Conservation (phyloP, 176 grass and related monocot genomes). For the Cymbopogon citratus region DNA sequence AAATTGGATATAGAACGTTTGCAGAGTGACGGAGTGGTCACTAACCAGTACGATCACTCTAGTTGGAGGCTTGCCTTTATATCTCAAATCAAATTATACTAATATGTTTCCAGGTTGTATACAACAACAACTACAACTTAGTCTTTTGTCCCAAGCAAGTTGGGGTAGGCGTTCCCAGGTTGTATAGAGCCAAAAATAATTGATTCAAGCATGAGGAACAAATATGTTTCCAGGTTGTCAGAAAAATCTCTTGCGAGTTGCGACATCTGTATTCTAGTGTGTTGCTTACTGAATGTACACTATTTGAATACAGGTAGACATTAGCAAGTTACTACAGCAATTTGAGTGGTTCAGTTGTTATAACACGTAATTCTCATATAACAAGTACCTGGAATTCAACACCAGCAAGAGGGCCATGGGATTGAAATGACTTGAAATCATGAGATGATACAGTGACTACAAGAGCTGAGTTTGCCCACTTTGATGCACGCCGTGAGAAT, state of each 20-base stretch:
- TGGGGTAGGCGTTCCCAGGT: no score
- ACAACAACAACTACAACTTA: no score
- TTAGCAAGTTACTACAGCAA: background rate
- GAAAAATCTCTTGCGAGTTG: background rate
- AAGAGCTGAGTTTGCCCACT: constrained; percentile 94
- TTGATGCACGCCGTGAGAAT: constrained; percentile 81
- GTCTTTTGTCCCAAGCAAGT: no score
- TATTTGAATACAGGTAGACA: background rate
- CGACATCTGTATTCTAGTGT: background rate
- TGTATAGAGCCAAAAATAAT: background rate
- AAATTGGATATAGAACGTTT: background rate
- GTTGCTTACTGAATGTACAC: background rate
- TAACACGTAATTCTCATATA: background rate
- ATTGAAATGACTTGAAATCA: constrained; percentile 64
- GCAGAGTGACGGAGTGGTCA: background rate
- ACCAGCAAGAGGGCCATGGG: constrained; percentile 77
- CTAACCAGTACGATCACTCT: background rate
- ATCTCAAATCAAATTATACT: background rate
- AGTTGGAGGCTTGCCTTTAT: background rate
- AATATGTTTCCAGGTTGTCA: background rate
- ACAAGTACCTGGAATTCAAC: constrained; percentile 91
- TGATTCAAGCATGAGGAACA: background rate
- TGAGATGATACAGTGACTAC: constrained; percentile 81
- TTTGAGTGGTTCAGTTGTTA: constrained; percentile 19
- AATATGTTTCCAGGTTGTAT: background rate